Conservation (phyloP, 108 stramenopile species). For the Pseudonitzschia pungens region DNA sequence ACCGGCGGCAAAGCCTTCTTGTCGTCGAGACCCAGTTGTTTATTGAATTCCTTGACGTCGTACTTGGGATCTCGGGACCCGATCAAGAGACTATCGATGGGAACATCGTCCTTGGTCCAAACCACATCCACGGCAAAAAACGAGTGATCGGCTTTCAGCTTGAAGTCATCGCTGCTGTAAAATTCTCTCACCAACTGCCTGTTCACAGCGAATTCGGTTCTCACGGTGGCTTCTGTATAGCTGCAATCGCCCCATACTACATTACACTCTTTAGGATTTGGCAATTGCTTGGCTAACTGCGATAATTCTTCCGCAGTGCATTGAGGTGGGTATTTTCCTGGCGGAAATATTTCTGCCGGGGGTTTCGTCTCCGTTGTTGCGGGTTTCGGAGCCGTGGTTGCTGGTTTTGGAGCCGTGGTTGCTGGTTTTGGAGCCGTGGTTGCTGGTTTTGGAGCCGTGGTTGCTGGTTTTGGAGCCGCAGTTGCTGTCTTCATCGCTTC, state of each 20-base stretch:
- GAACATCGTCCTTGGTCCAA: not conserved
- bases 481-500: too few species aligned
- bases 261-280: not conserved
- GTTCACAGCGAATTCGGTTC: not conserved
- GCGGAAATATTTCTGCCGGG: too few species aligned
- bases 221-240: not conserved
- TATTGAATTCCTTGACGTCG: not conserved
- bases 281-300: not conserved
- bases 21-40: not conserved
- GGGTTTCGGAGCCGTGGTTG: not conserved
- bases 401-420: not conserved
- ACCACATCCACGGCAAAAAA: not conserved
- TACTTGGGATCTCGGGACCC: not conserved
- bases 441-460: too few species aligned
- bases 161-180: slow-evolving; percentile 1
- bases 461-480: too few species aligned
- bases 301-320: not conserved
- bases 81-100: not conserved
- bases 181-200: not conserved
- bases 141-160: not conserved
- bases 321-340: not conserved
- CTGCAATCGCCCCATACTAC: not conserved
- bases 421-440: too few species aligned
- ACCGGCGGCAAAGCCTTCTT: not conserved
- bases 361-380: not conserved